Conservation (phyloP, 805 yeast genomes). For the Ogataea methylovora region DNA sequence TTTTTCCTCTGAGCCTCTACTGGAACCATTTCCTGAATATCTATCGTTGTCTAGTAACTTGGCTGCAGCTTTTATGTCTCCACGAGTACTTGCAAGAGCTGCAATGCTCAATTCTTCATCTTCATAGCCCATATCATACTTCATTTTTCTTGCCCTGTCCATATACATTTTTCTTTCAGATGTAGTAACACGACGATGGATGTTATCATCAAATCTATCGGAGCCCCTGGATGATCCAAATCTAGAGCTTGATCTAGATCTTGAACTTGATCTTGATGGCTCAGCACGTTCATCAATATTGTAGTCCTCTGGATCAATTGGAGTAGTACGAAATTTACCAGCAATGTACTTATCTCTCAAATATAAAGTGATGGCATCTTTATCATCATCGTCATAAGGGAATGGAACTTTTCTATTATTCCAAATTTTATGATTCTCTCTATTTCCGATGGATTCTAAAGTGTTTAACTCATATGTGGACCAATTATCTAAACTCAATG, state of each 20-base stretch:
- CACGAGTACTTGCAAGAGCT: constrained; percentile 51
- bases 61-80: constrained; percentile 52
- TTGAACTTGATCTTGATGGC: constrained; percentile 2
- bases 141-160: constrained; percentile 38
- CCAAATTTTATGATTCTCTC: constrained; percentile 53
- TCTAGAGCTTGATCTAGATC: constrained; percentile 1
- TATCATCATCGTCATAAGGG: constrained; percentile 72
- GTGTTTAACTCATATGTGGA: constrained; percentile 41
- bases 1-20: constrained; percentile 24
- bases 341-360: constrained; percentile 60
- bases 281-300: constrained; percentile 14
- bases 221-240: background rate
- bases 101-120: constrained; percentile 55
- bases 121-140: constrained; percentile 46
- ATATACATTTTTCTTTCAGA: constrained; percentile 46
- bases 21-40: constrained; percentile 6
- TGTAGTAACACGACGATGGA: constrained; percentile 46
- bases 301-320: constrained; percentile 28
- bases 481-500: constrained; percentile 73
- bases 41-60: constrained; percentile 43
- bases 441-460: constrained; percentile 48
- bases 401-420: constrained; percentile 61
- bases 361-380: constrained; percentile 44
- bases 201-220: constrained; percentile 11
- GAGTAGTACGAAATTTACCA: constrained; percentile 48